Conservation (phyloP, 1,284 basidiomycete genomes). For the Sanghuangporus baumii region DNA sequence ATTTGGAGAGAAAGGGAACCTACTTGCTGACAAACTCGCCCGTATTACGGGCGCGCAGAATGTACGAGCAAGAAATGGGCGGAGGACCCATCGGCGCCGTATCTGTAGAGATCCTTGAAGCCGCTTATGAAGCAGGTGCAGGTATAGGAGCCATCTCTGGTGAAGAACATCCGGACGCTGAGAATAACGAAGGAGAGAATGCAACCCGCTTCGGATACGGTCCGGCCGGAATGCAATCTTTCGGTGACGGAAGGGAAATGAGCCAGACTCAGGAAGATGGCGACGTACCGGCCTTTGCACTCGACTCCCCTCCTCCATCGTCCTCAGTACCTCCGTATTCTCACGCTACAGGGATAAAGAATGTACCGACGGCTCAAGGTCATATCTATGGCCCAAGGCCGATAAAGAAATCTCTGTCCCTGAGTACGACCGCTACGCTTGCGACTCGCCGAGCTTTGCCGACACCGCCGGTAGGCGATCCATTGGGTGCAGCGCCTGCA, state of each 20-base stretch:
- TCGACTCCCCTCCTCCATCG: neutral
- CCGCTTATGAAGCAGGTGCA: neutral
- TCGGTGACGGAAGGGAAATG: neutral
- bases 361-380: neutral
- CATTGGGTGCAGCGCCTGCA: neutral
- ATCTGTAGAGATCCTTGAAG: neutral
- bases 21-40: conserved; percentile 17
- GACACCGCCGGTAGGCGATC: neutral
- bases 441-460: neutral
- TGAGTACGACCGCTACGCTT: neutral
- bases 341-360: neutral
- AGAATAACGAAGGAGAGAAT: no score
- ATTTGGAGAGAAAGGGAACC: neutral
- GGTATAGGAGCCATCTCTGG: neutral
- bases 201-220: no score
- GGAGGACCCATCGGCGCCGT: neutral
- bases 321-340: neutral
- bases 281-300: neutral
- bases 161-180: no score
- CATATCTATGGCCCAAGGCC: neutral
- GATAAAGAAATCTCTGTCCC: neutral
- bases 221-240: neutral
- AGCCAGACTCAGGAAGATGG: neutral
- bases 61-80: neutral
- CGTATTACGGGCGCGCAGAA: conserved; percentile 2